Conservation (phyloP, 2,329 filamentous ascomycete species). For the Xylaria digitata region DNA sequence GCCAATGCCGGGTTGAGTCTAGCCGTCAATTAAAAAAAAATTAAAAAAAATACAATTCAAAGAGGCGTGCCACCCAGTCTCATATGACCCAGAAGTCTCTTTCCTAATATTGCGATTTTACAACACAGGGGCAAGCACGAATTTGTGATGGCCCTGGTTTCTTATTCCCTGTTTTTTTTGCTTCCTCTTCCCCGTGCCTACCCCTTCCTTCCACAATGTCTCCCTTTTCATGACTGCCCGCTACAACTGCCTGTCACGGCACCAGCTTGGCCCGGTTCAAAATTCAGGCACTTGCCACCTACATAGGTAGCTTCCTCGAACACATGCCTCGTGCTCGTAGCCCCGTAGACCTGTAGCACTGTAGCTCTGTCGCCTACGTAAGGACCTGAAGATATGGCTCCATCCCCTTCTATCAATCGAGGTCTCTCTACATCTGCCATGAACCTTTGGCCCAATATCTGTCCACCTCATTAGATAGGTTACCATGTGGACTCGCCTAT, state of each 20-base stretch:
- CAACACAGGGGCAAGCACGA: slow-evolving; percentile 2
- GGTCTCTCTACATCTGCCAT: too few relatives aligned
- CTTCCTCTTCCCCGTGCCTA: not conserved
- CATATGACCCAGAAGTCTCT: not conserved
- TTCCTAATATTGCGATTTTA: not conserved
- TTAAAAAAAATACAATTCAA: not conserved
- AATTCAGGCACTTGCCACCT: not conserved
- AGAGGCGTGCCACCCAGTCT: not conserved
- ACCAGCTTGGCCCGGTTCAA: not conserved
- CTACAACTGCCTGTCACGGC: slow-evolving; percentile 1
- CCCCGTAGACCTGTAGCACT: not conserved
- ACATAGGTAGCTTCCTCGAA: not conserved
- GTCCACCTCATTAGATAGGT: not conserved
- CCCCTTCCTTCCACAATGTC: not conserved
- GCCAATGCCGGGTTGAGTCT: not conserved
- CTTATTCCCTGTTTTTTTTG: not conserved
- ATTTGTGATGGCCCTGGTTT: not conserved
- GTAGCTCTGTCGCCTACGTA: not conserved
- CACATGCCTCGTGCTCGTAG: not conserved
- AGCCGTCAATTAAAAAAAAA: not conserved
- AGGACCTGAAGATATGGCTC: not conserved
- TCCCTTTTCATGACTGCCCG: not conserved
- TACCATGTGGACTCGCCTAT: slow-evolving; percentile 31
- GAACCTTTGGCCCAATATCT: not conserved
- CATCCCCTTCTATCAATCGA: not conserved